phyloP scores from a whole-genome alignment of 805 yeast species.

The Candida chauliodis region DNA sequence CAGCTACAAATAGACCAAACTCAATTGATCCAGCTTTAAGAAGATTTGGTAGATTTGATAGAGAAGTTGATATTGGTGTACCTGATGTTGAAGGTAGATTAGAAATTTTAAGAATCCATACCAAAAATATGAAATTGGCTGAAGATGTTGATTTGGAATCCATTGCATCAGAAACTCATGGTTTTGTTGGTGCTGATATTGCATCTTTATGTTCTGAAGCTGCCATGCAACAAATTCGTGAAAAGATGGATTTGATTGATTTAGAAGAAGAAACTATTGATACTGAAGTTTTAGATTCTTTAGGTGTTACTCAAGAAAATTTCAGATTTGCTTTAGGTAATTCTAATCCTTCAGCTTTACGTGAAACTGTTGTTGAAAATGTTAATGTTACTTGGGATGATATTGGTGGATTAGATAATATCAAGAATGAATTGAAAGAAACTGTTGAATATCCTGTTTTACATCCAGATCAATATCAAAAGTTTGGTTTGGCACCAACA shows the following conservation, averaged over 20 bases:
- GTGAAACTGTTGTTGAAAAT: slow-evolving; percentile 98
- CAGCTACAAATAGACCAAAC: slow-evolving; percentile 91
- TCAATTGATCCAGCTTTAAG: slow-evolving; percentile 83
- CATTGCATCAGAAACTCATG: slow-evolving; percentile 96
- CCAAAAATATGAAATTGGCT: slow-evolving; percentile 95
- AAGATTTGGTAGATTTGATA: slow-evolving; percentile 81
- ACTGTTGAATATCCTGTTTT: slow-evolving; percentile 98
- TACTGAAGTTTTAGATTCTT: slow-evolving; percentile 91
- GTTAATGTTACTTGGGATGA: slow-evolving; percentile 99
- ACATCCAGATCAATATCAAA: slow-evolving; percentile 98
- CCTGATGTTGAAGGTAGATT: slow-evolving; percentile 99
- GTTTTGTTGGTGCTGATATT: slow-evolving; percentile 98
- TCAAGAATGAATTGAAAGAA: slow-evolving; percentile 95
- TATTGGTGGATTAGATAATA: slow-evolving; percentile 96
- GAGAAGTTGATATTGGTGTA: slow-evolving; percentile 84
- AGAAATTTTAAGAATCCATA: slow-evolving; percentile 94
- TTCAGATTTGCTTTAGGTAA: slow-evolving; percentile 96
- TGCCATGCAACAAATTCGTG: slow-evolving; percentile 99
- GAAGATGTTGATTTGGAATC: slow-evolving; percentile 95
- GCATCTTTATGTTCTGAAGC: slow-evolving; percentile 99
- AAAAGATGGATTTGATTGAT: slow-evolving; percentile 97
- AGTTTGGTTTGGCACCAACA: slow-evolving; percentile 96
- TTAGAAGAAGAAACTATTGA: slow-evolving; percentile 95
- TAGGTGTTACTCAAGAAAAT: slow-evolving; percentile 99
- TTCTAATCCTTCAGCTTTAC: slow-evolving; percentile 97